Conservation (phyloP, 306 rosid species). For the Rubus parviflorus region DNA sequence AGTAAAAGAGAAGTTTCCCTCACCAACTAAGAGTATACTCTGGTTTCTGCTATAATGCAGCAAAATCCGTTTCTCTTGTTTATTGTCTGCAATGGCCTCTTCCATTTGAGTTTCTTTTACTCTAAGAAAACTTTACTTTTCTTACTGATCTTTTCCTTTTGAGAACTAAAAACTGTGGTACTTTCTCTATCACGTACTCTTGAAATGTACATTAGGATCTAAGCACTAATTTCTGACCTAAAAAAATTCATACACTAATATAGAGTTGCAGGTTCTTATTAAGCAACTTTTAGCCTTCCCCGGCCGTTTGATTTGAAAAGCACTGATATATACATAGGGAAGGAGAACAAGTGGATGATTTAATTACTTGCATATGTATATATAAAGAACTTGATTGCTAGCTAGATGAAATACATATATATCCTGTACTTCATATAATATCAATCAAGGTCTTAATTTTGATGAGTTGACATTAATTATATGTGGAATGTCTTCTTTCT, state of each 20-base stretch:
- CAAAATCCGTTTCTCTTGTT: slow-evolving; percentile 14
- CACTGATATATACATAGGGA: background rate
- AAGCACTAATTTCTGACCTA: no score
- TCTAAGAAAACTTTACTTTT: no score
- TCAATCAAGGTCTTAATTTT: background rate
- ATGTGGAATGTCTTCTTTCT: background rate
- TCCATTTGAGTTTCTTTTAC: background rate
- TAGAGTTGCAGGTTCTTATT: background rate
- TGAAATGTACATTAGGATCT: background rate
- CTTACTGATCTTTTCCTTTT: no score
- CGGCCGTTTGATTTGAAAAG: background rate
- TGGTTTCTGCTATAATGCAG: slow-evolving; percentile 32
- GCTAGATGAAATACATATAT: background rate
- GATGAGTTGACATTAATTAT: background rate
- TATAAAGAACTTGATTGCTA: background rate
- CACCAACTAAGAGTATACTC: slow-evolving; percentile 39
- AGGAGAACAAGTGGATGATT: background rate
- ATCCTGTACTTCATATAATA: background rate
- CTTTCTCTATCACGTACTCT: background rate
- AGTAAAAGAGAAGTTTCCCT: slow-evolving; percentile 48
- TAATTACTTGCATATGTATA: background rate
- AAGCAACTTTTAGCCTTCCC: background rate
- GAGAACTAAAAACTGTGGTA: no score
- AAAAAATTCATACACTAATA: background rate
- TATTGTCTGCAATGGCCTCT: background rate